Conservation (phyloP, 1,284 basidiomycete species). For the Microbotryum saponariae region DNA sequence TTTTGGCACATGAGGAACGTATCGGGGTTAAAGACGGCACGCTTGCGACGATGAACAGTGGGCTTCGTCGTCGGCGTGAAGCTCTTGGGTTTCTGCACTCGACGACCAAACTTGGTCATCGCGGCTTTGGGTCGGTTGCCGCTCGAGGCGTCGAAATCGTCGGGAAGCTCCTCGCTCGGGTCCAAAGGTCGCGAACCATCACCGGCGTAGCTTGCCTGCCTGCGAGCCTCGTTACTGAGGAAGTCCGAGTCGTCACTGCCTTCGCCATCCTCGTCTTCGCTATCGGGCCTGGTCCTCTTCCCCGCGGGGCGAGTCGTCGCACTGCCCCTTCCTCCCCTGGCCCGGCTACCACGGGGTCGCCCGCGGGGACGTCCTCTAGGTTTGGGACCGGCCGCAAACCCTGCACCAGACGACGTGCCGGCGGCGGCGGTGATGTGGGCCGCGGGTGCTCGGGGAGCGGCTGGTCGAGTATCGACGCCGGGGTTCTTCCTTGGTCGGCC, state of each 20-base stretch:
- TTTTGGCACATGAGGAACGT: constrained; percentile 18
- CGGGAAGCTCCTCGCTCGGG: constrained; percentile 26
- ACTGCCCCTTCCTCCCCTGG: constrained; percentile 12
- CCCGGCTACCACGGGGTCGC: constrained; percentile 11
- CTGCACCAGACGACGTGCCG: constrained; percentile 11
- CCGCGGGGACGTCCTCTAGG: constrained; percentile 11
- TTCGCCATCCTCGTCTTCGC: constrained; percentile 20
- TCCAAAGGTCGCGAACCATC: constrained; percentile 9
- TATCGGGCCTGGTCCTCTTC: neutral
- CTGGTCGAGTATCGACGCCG: constrained; percentile 14
- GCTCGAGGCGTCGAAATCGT: constrained; percentile 6
- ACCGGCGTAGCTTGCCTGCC: neutral
- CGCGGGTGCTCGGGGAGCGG: neutral
- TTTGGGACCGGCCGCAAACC: constrained; percentile 9
- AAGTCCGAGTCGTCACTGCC: constrained; percentile 6
- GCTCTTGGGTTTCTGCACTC: constrained; percentile 26
- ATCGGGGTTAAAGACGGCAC: neutral
- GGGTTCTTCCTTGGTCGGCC: constrained; percentile 29
- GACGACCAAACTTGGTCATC: constrained; percentile 30
- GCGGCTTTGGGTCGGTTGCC: constrained; percentile 9
- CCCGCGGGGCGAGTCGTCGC: too few species aligned
- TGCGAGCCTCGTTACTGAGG: constrained; percentile 5
- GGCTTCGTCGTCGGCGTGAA: constrained; percentile 30
- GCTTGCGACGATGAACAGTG: constrained; percentile 27
- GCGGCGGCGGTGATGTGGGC: neutral